These are phyloP conservation scores for Cryptosporidium sp. DNA, from an alignment of 169 alveolate genomes.

Conservation along the genomic window DNA sequence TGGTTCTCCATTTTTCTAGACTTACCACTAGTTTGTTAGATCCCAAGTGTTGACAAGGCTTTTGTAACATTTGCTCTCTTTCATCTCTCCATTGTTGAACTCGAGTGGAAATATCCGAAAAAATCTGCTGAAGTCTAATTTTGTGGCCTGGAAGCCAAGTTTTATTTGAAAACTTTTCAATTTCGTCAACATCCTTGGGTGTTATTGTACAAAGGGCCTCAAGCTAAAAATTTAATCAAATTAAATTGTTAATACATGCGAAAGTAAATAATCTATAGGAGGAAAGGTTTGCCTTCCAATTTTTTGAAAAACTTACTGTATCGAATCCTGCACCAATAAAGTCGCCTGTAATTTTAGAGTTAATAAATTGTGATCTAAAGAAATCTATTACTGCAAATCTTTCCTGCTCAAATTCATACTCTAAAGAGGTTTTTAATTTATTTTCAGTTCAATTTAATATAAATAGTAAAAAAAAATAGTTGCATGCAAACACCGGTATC, in stretches of 20 bases:
- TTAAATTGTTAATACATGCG: not conserved
- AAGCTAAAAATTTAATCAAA: slow-evolving; percentile 9
- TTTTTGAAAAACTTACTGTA: slow-evolving; percentile 29
- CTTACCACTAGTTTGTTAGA: slow-evolving; percentile 61
- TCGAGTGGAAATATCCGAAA: slow-evolving; percentile 49
- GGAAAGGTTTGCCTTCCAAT: not conserved
- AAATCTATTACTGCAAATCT: slow-evolving; percentile 72
- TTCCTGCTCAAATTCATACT: slow-evolving; percentile 71
- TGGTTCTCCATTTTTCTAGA: not conserved
- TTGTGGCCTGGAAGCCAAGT: slow-evolving; percentile 75
- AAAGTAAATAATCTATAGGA: not conserved
- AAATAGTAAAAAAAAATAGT: not conserved
- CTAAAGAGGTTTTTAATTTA: not conserved
- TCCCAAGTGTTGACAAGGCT: slow-evolving; percentile 62
- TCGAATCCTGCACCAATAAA: slow-evolving; percentile 64
- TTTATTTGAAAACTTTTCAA: slow-evolving; percentile 50
- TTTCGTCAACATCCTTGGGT: slow-evolving; percentile 37
- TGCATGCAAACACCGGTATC: slow-evolving; percentile 16
- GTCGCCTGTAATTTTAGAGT: slow-evolving; percentile 49
- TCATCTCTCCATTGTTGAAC: slow-evolving; percentile 75
- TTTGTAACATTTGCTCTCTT: slow-evolving; percentile 34
- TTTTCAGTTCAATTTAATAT: not conserved
- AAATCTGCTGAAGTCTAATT: slow-evolving; percentile 67
- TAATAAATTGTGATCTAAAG: slow-evolving; percentile 69
- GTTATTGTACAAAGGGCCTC: slow-evolving; percentile 71